Evolutionary conservation across 768 basidiomycete species (phyloP).

Genomic region (Trametopsis cervina): DNA sequence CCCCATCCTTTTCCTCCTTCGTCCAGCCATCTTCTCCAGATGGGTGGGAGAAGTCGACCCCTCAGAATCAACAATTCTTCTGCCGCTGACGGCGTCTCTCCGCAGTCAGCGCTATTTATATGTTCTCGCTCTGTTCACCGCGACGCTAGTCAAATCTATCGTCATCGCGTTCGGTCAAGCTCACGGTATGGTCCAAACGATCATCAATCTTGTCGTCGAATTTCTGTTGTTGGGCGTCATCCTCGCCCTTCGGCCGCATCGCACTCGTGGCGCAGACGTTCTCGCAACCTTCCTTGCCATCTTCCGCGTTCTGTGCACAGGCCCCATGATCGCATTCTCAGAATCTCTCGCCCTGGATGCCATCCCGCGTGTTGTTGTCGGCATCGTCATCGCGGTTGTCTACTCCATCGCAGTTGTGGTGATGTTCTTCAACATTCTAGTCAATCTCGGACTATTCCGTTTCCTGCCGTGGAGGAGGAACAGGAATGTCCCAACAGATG

Average conservation of each 20-base stretch:
- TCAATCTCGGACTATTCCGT: constrained; percentile 21
- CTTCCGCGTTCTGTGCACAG: constrained; percentile 62
- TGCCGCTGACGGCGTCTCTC: constrained; percentile 63
- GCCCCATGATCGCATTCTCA: constrained; percentile 72
- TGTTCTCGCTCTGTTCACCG: constrained; percentile 48
- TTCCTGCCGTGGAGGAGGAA: constrained; percentile 14
- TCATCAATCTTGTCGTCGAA: constrained; percentile 63
- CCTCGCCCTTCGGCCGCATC: constrained; percentile 53
- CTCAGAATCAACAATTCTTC: constrained; percentile 22
- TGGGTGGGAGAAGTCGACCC: constrained; percentile 16
- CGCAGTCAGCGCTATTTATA: constrained; percentile 64
- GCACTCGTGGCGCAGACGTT: constrained; percentile 63
- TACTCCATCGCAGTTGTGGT: constrained; percentile 66
- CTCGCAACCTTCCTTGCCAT: constrained; percentile 61
- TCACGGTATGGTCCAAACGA: constrained; percentile 62
- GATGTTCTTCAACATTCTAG: constrained; percentile 51
- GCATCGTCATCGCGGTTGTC: constrained; percentile 64
- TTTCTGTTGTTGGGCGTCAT: constrained; percentile 45
- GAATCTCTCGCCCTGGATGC: constrained; percentile 54
- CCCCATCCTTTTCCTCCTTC: constrained; percentile 43
- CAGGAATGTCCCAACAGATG: constrained; percentile 7
- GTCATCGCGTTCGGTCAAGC: constrained; percentile 62
- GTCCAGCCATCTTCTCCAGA: constrained; percentile 31
- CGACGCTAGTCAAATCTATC: constrained; percentile 59
- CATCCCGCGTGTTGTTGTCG: constrained; percentile 79